Evolutionary conservation across 2,329 filamentous ascomycete species (phyloP), one percentile per base, ranked within the genome.

Genomic region (Aureobasidium sp.): DNA sequence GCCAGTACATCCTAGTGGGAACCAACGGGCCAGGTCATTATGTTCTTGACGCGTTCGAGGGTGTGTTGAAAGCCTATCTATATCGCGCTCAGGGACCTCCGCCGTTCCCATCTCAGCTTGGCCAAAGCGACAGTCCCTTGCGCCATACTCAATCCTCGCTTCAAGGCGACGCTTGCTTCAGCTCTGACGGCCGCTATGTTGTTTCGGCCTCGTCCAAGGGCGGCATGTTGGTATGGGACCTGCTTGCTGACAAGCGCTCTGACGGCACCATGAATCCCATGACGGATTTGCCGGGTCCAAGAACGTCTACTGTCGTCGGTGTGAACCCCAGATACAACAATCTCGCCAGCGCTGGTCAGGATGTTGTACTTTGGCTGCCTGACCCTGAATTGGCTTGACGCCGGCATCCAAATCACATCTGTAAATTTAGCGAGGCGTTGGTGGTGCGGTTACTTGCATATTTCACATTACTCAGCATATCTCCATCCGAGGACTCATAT

Each of bases 271-370:
- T 91, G 61, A 81, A 84, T 44, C 88, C 89, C 56, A 81, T 78
- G 50, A 82, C 82, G 74, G 84, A 84, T 51, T 77, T 89, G 51
- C 84, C 87, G 44, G 86, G 87, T 67, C 75, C 65, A 71, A 85
- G 80, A 72, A 86, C 84, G 75, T 85, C 85, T 5, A 88, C 88
- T 0, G 82, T 96, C 13, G 81, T 96, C 46, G 90, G 89, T 26
- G 94, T 92, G 73, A 97, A 97, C 72, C 94, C 92, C 29, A 83
- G 92, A 55, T 94, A 88, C 75, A 97, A 97, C 74, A 87, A 97
- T 78, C 83, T 97, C 67, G 92, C 91, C 9, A 94, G 88, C 48
- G 94, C 91, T 3, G 92, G 97, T 69, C 88, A 88, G 70, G 92
- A 97, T 59, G 67, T 80, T n/a, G 70, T 76, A 61, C 68, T 81